These are phyloP conservation scores for Tillandsia leiboldiana DNA, from an alignment of 176 grass and related monocot genomes.

Conservation along the genomic window DNA sequence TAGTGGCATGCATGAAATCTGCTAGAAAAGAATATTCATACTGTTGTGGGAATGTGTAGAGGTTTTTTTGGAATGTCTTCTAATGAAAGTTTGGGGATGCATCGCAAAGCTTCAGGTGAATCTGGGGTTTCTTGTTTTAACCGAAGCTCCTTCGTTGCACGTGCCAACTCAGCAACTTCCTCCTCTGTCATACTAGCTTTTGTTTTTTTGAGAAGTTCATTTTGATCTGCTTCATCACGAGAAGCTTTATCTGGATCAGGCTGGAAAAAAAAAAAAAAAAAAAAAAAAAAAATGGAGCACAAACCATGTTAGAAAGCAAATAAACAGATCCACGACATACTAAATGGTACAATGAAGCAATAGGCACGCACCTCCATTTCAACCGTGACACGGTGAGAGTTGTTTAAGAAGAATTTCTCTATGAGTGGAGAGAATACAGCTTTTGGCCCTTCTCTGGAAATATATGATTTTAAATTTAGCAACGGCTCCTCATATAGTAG, in stretches of 20 bases:
- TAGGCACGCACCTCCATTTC: constrained; percentile 66
- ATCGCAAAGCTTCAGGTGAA: constrained; percentile 90
- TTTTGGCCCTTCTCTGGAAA: constrained; percentile 72
- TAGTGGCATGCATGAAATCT: too few relatives aligned
- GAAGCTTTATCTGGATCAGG: constrained; percentile 91
- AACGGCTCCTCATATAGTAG: constrained; percentile 85
- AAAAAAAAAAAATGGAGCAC: constrained; percentile 4
- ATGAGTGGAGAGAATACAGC: constrained; percentile 87
- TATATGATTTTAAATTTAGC: constrained; percentile 74
- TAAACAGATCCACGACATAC: too few relatives aligned
- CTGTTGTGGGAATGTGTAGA: constrained; percentile 73
- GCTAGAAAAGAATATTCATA: constrained; percentile 11
- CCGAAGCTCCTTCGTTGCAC: constrained; percentile 74
- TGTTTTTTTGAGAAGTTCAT: constrained; percentile 68
- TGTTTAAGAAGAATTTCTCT: constrained; percentile 79
- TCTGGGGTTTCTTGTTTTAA: constrained; percentile 97
- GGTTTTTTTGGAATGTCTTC: constrained; percentile 90
- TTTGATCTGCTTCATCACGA: constrained; percentile 69
- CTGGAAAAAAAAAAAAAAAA: constrained; percentile 31
- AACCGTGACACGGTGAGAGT: constrained; percentile 67
- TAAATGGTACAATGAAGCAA: too few relatives aligned
- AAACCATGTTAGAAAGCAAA: not conserved
- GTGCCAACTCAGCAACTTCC: constrained; percentile 80
- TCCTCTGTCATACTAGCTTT: constrained; percentile 79
- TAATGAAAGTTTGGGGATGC: constrained; percentile 62